Base-by-base conservation (phyloP, 306 rosid genomes). In the Corylus americana region DNA sequence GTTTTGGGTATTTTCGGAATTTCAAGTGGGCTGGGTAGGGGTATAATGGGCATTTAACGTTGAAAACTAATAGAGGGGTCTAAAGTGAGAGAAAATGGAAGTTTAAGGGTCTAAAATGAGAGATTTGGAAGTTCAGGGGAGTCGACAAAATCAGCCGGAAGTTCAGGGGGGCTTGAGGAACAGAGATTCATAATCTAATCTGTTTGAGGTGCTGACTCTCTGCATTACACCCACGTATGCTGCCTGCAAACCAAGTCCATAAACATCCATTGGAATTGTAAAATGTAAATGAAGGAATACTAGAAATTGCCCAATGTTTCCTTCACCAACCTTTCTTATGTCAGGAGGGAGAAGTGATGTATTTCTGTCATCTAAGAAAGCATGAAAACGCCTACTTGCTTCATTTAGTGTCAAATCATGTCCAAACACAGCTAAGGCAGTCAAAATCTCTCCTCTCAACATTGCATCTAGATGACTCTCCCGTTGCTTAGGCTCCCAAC, bases 331-430 rank as follows among this genome's bases (percentile, higher is more conserved):
- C 97, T 71, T 89, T 91, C 98, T 95, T 61, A 87, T 76, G 85
- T 95, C 98, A 59, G 97, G 98, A 50, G 97, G 97, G 81, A 92
- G 95, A 70, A 92, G 95, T 71, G 88, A 85, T 4, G 97, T 90
- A 61, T 86, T 92, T 89, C 90, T 90, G 87, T 95, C 91, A 51
- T 87, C 86, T 71, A 92, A 83, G 86, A 92, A 95, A 70, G 91
- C 90, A 73, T 81, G 88, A 79, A 84, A 95, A 47, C 98, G 91
- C 88, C 78, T 92, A 80, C 50, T 90, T 54, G 90, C 98, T 90
- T 95, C 97, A 79, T 86, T 83, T 31, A 92, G 86, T 44, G 98
- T 95, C 44, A 17, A 85, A 20, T 89, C 94, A 59, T 92, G 94
- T 77, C 98, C 97, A 66, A 85, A 87, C 67, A 49, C 50, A 55